Conservation (phyloP, 2,329 filamentous ascomycete genomes). For the Alternaria tenuissima region DNA sequence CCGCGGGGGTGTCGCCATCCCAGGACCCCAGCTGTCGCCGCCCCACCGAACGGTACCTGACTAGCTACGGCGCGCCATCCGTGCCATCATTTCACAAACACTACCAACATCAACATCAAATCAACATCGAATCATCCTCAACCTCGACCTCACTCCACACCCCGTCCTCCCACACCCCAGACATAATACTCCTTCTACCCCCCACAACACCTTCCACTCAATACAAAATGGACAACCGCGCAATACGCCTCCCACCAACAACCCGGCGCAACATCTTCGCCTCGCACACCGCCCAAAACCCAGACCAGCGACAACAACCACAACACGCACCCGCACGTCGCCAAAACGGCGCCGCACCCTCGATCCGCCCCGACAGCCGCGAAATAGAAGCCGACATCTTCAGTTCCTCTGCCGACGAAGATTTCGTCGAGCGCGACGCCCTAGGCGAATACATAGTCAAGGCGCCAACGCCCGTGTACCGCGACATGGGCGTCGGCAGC, state of each 20-base stretch:
- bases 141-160: conserved; percentile 2
- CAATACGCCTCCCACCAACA: conserved; percentile 35
- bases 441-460: conserved; percentile 58
- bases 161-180: neutral
- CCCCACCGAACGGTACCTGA: conserved; percentile 16
- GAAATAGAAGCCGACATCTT: conserved; percentile 25
- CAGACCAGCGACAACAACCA: conserved; percentile 12
- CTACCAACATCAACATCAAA: neutral
- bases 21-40: neutral
- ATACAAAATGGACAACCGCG: conserved; percentile 31
- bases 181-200: neutral
- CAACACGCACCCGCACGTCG: conserved; percentile 25
- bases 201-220: neutral
- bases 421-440: conserved; percentile 60
- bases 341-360: conserved; percentile 30
- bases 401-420: conserved; percentile 39
- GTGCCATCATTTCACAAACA: conserved; percentile 1
- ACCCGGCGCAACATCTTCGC: conserved; percentile 45
- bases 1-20: conserved; percentile 4
- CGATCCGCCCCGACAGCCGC: conserved; percentile 29
- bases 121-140: neutral
- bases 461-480: conserved; percentile 36
- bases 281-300: conserved; percentile 29
- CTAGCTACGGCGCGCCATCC: conserved; percentile 19
- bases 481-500: conserved; percentile 30